These are phyloP conservation scores for Aspergillus pseudoterreus DNA, from an alignment of 2,329 filamentous ascomycete genomes.

Conservation along the genomic window DNA sequence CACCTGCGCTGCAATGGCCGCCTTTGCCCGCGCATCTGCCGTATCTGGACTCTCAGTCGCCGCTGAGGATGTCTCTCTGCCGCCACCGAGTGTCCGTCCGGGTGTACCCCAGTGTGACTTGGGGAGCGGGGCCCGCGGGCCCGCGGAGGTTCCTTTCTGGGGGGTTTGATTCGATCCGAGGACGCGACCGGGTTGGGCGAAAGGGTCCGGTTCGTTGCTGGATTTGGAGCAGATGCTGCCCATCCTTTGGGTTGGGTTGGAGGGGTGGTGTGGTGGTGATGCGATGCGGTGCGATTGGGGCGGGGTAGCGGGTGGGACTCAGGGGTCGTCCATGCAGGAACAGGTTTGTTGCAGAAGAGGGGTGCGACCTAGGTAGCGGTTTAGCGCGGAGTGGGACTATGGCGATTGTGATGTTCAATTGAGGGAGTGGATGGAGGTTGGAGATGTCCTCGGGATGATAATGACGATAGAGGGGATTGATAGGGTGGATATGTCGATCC, in stretches of 20 bases:
- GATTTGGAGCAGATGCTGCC: constrained; percentile 82
- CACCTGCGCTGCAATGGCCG: constrained; percentile 82
- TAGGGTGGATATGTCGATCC: constrained; percentile 1
- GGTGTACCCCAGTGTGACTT: constrained; percentile 45
- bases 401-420: not conserved
- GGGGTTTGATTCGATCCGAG: constrained; percentile 53
- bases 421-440: not conserved
- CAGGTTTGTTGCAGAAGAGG: no score
- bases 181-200: constrained; percentile 68
- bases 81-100: constrained; percentile 62
- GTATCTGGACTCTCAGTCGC: constrained; percentile 6
- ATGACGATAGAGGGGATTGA: not conserved
- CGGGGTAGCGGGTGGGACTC: not conserved
- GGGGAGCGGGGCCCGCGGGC: constrained; percentile 48
- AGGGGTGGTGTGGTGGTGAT: constrained; percentile 2
- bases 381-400: not conserved
- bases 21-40: constrained; percentile 65
- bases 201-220: constrained; percentile 58
- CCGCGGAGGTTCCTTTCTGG: constrained; percentile 31
- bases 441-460: not conserved
- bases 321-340: not conserved
- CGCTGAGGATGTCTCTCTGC: constrained; percentile 1
- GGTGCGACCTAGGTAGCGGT: not conserved
- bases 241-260: constrained; percentile 51
- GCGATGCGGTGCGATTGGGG: not conserved